Evolutionary conservation across 1,284 basidiomycete species (phyloP).

Genomic region (Apiotrichum gracile): DNA sequence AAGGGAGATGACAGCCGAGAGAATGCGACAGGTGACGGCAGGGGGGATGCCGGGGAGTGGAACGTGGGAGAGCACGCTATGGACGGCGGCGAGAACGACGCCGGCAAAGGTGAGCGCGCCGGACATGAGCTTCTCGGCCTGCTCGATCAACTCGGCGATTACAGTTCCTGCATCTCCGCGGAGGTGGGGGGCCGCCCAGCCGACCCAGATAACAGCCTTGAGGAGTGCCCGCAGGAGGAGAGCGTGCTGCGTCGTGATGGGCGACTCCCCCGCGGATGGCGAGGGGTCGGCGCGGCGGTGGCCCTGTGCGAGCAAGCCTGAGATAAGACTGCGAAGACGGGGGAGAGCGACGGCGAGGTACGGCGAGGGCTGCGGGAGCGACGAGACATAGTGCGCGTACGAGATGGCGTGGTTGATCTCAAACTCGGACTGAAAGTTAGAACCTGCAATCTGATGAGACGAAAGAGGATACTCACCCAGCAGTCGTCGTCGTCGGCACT

Average conservation of each 20-base stretch:
- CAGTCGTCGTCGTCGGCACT: constrained; percentile 19
- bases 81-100: constrained; percentile 28
- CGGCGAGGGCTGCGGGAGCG: constrained; percentile 5
- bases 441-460: too few species aligned
- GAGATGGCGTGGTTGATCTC: constrained; percentile 45
- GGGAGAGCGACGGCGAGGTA: constrained; percentile 21
- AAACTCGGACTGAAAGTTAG: constrained; percentile 29
- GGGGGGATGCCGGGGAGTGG: constrained; percentile 22
- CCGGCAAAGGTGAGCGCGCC: constrained; percentile 25
- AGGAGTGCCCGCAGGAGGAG: constrained; percentile 29
- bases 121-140: constrained; percentile 14
- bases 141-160: constrained; percentile 24
- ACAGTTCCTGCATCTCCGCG: constrained; percentile 16
- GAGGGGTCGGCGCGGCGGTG: neutral
- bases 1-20: constrained; percentile 20
- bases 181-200: constrained; percentile 20
- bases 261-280: constrained; percentile 2
- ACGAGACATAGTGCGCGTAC: constrained; percentile 42
- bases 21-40: constrained; percentile 12
- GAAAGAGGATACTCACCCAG: constrained; percentile 29
- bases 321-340: constrained; percentile 25
- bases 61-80: constrained; percentile 25
- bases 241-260: constrained; percentile 25
- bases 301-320: constrained; percentile 26
- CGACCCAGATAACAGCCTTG: constrained; percentile 35